Evolutionary conservation across 2,329 filamentous ascomycete species (phyloP), one percentile per base, ranked within the genome.

Genomic region (Xylaria polymorpha): DNA sequence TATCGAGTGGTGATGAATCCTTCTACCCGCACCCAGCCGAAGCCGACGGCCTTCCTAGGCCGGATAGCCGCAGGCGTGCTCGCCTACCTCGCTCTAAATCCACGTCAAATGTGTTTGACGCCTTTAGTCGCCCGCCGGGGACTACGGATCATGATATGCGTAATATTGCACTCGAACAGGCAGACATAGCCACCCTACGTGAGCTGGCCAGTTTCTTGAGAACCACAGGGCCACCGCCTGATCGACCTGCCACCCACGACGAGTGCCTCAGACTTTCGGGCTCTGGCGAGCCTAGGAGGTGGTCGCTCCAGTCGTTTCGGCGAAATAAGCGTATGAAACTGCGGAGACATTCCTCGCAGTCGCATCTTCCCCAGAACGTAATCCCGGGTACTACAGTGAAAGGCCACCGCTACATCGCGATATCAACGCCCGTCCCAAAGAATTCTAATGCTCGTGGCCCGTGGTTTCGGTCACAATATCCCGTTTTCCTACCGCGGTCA

Each of bases 51-150:
- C 61, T 71, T n/a, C 56, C 66, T 41, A 67, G 55, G 32, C 68
- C 39, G 39, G 59, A 67, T 14, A 37, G 41, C 18, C 62, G 55
- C 57, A 61, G 56, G 43, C 72, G 64, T 22, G 69, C 68, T 37
- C 70, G 70, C 25, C 61, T 77, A 37, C 73, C 75, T 53, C 75
- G 74, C 35, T 76, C 76, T 9, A 74, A 73, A 48, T 78, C 77
- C 3, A 71, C 73, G 5, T 77, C 75, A 55, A 74, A 75, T 59
- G 74, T 78, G 55, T 70, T 73, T 35, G 71, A 76, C 29, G 46
- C 29, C 22, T 64, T 58, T 18, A 41, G 50, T n/a, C 53, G 46
- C 56, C n/a, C 51, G 29, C 55, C 22, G 37, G 57, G 12, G 35
- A 35, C 39, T 29, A n/a, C 48, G 18, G 66, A 69, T 39, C 55